Evolutionary conservation across 2,329 filamentous ascomycete genomes (phyloP), one percentile per base, ranked within the genome.

Genomic region (Aspergillus oerlinghausenensis): DNA sequence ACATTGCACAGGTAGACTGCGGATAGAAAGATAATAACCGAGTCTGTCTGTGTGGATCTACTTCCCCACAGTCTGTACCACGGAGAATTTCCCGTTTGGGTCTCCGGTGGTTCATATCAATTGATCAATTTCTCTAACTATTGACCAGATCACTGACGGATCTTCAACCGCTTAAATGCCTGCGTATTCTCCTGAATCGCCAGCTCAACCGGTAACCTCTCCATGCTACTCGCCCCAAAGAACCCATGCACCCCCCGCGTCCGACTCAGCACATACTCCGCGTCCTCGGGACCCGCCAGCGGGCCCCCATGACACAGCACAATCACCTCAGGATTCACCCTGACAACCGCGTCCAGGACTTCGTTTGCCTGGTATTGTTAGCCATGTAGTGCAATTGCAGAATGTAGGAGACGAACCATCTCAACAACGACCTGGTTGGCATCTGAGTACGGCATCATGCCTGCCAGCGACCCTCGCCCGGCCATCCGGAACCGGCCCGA

Each of bases 401-500:
- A 19, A 2, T 21, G 17, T 21, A 8, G 11, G 17, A 8, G 35
- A 14, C 7, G 8, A 61, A 81, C 84, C 86, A 89, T 89, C 35
- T 88, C 85, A 0, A 88, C 73, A 0, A 89, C 86, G 2, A 88
- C 81, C 59, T 86, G 82, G 64, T 89, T 89, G 4, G 87, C 86
- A 66, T 89, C 86, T 3, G 84, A 84, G 66, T 88, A 89, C 0
- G 87, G 86, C 85, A 89, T 88, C 51, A 89, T 71, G 0, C 87
- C 87, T 0, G 87, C 86, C 10, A 89, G 72, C 0, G 85, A 88
- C 0, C 87, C 87, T 45, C 84, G 77, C 0, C 88, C 87, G 0
- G 86, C 87, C 88, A 90, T 90, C 9, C 87, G 83, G 68, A 87
- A 90, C 3, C 87, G 81, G 0, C 87, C 87, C 40, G 83, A 86